Conservation (phyloP, 306 rosid genomes). For the Crataegus laevigata region DNA sequence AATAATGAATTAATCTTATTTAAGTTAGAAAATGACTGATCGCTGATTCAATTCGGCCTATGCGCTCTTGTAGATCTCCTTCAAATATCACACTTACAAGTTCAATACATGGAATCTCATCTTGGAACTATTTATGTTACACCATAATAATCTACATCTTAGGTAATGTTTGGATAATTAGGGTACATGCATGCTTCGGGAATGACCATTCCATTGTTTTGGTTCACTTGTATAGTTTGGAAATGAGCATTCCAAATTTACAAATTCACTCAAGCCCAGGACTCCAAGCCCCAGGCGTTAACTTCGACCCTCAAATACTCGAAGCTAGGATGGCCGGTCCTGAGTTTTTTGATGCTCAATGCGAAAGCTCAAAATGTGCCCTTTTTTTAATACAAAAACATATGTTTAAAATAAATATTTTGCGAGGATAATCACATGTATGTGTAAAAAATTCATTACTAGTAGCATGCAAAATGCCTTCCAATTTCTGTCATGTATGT, state of each 20-base stretch:
- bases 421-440: too few species aligned
- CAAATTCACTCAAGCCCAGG: neutral
- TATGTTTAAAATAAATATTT: too few species aligned
- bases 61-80: neutral
- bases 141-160: neutral
- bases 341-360: too few species aligned
- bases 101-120: neutral
- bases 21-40: neutral
- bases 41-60: neutral
- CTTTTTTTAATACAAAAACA: too few species aligned
- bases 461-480: too few species aligned
- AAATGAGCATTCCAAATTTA: neutral
- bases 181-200: neutral
- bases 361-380: too few species aligned
- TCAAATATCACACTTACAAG: neutral
- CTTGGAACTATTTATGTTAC: neutral
- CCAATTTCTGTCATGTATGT: too few species aligned
- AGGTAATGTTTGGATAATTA: neutral
- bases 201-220: neutral
- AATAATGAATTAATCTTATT: neutral
- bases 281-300: neutral
- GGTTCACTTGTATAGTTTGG: neutral
- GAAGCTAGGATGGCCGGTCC: too few species aligned
- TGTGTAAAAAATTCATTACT: too few species aligned
- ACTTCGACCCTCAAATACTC: neutral